phyloP scores from a whole-genome alignment of 352 stramenopile genomes.

The Globisporangium echinulatum region DNA sequence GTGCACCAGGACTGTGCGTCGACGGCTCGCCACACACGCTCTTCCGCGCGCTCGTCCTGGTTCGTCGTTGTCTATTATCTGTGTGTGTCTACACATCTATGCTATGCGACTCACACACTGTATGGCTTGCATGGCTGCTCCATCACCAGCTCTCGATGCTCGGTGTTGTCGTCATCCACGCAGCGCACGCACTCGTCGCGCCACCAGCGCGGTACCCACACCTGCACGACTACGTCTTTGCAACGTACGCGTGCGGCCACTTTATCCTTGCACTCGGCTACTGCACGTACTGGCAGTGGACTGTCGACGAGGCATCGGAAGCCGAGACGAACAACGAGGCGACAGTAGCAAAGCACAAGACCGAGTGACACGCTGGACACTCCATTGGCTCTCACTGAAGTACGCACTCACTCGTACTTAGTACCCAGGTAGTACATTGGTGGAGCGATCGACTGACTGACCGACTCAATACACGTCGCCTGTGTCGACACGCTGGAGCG shows the following conservation, averaged over 20 bases:
- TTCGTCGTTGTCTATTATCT: slow-evolving; percentile 16
- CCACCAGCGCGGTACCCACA: slow-evolving; percentile 63
- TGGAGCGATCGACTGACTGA: too few species aligned
- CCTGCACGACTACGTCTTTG: slow-evolving; percentile 84
- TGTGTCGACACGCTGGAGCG: too few species aligned
- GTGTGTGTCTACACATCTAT: not conserved
- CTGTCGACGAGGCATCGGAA: slow-evolving; percentile 10
- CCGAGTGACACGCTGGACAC: slow-evolving; percentile 20
- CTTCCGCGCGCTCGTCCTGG: slow-evolving; percentile 39
- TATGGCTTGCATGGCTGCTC: not conserved
- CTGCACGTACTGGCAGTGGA: slow-evolving; percentile 85
- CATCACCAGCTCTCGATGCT: slow-evolving; percentile 44
- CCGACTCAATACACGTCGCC: not conserved
- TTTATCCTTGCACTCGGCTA: slow-evolving; percentile 69
- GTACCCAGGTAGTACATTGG: too few species aligned
- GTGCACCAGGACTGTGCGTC: slow-evolving; percentile 30
- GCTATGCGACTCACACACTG: too few species aligned
- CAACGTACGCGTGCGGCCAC: slow-evolving; percentile 70
- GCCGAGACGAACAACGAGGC: slow-evolving; percentile 2
- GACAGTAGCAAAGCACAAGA: slow-evolving; percentile 24
- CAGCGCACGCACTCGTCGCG: slow-evolving; percentile 34
- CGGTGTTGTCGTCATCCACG: slow-evolving; percentile 48
- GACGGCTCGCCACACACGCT: slow-evolving; percentile 28
- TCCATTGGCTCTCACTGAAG: too few species aligned
- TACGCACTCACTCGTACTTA: too few species aligned